Evolutionary conservation across 805 yeast species (phyloP), one percentile per base, ranked within the genome.

Genomic region (Sungouiozyma ichnusensis): DNA sequence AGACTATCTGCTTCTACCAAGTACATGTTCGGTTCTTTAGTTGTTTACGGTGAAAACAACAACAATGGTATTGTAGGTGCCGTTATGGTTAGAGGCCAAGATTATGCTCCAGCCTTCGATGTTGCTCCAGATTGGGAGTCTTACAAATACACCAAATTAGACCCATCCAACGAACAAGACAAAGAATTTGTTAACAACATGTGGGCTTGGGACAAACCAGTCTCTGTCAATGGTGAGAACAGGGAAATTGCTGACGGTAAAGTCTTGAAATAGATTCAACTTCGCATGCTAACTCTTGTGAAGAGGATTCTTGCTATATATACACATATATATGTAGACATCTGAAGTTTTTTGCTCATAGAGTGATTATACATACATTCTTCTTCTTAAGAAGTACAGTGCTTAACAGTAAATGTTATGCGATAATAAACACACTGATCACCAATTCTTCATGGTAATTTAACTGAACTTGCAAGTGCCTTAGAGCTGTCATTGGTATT

Each of bases 91-190:
- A 86, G 97, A 74, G 98, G 98, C 60, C 85, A 88, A 69, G 95
- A 90, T 49, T 71, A 57, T 63, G 76, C 57, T 44, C 95, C 97
- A 66, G 98, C 96, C 50, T 86, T 90, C 63, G 84, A 90, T 52
- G 97, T 92, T 67, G 98, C 97, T 63, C 97, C 97, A 70, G 98
- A 90, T 72, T 87, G 95, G 94, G 97, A 90, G 73, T 85, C 96
- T 41, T 90, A 85, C 73, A 64, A 65, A 46, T 86, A 76, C 84
- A 68, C 78, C 64, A 80, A 84, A 75, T 76, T 90, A 64, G 97
- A 90, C 64, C 74, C 83, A 47, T 58, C 86, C 58, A 77, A 78
- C 54, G 78, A 77, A 53, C 92, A 76, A 64, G 85, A 76, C 75
- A 81, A 75, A 71, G 84, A 73, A 52, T 85, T 86, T 63, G 66